Percentiles rank a stretch among this genome's conserved stretches.
These are phyloP conservation scores for Pythium aquatile DNA, from an alignment of 352 stramenopile species.

Conservation along the genomic window DNA sequence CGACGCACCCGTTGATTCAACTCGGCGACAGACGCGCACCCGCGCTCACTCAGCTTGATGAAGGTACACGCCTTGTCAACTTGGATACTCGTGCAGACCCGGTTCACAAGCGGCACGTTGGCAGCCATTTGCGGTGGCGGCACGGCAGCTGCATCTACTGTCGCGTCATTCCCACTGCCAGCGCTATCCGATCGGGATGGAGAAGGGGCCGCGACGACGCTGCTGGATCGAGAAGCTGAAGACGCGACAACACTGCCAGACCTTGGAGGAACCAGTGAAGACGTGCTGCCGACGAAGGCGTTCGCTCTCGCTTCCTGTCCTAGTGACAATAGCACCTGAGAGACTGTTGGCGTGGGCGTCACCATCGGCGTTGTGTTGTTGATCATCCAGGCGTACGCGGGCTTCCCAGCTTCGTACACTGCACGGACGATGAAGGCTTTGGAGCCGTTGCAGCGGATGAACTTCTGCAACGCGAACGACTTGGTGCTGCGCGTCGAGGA, in stretches of 20 bases:
- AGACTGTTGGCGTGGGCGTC: constrained; percentile 30
- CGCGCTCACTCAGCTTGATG: constrained; percentile 76
- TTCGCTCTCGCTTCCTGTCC: constrained; percentile 12
- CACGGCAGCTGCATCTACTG: neutral
- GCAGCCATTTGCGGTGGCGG: neutral
- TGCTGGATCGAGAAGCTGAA: constrained; percentile 1
- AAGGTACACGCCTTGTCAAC: constrained; percentile 71
- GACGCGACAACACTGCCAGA: neutral
- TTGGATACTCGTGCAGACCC: constrained; percentile 63
- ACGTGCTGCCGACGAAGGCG: neutral
- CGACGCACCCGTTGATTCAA: constrained; percentile 62
- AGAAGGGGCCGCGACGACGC: neutral
- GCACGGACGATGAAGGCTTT: constrained; percentile 72
- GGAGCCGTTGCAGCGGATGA: constrained; percentile 64
- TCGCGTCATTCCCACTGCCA: neutral
- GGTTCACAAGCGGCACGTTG: constrained; percentile 39
- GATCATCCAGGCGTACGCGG: constrained; percentile 76
- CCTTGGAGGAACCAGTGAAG: neutral
- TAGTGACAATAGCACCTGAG: constrained; percentile 26
- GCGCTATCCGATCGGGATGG: constrained; percentile 8
- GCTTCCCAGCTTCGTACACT: constrained; percentile 61
- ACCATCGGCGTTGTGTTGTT: constrained; percentile 62
- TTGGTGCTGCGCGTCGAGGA: constrained; percentile 44
- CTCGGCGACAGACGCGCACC: constrained; percentile 59
- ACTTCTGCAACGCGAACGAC: constrained; percentile 72